Evolutionary conservation across 2,329 filamentous ascomycete genomes (phyloP), one percentile per base, ranked within the genome.

Genomic region (Aspergillus hiratsukae): DNA sequence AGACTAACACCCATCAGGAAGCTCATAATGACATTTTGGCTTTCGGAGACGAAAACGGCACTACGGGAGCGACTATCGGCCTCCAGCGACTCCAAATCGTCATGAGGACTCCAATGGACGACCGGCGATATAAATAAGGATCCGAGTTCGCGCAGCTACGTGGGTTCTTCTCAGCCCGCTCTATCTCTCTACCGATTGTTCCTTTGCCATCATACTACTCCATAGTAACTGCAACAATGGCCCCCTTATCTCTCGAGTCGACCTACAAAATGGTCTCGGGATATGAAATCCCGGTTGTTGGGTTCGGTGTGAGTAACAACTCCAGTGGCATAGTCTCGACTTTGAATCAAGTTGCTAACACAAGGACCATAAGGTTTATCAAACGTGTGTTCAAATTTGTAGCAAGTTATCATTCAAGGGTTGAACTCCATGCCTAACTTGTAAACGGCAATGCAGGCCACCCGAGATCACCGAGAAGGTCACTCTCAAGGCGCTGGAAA

Each of bases 381-480:
- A 75, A 63, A 75, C 71, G 73, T 76, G 60, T 37, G 67, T 59
- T 10, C 28, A 58, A 11, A 52, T 29, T 21, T 45, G n/a, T 5
- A 11, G 10, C 9, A 10, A 25, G 4, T 46, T 23, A 46, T 46
- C 11, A 46, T 27, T 25, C 4, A 27, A 10, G 23, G 21, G 27
- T 14, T 37, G 31, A 46, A 23, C 11, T 17, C 21, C 2, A 11
- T 48, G 50, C 19, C 6, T 48, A 48, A 21, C 35, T 27, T 49
- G 40, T 19, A 45, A 27, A 25, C 45, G 40, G 29, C 21, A 29
- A 48, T 28, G 46, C 41, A 83, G 80, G 4, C 84, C 85, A 11
- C 76, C 82, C 23, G 78, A 80, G 56, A 70, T 81, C 5, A 80
- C 82, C n/a, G 80, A 84, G 64, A 77, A 80, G 28, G 82, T 87